These are phyloP conservation scores for Penicillium silybi DNA, from an alignment of 495 filamentous ascomycete species.

Conservation along the genomic window DNA sequence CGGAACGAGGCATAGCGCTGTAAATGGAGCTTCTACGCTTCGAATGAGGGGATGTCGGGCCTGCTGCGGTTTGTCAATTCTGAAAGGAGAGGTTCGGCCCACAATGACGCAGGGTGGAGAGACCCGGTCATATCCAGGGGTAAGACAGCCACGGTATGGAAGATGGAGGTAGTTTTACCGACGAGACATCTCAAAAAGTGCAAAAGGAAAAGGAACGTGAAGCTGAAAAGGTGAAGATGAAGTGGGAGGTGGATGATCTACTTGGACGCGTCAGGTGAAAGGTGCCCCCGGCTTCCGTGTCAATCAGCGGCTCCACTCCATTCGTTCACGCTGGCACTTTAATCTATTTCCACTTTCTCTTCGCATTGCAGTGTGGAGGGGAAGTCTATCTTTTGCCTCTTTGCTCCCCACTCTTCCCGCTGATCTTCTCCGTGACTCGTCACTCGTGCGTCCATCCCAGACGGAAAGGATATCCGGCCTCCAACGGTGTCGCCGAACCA, in stretches of 20 bases:
- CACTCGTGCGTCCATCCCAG: neutral
- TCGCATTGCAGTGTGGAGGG: neutral
- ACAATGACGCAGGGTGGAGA: neutral
- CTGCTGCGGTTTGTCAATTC: slow-evolving; percentile 2
- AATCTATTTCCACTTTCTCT: neutral
- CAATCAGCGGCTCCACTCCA: neutral
- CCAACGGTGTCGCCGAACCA: neutral
- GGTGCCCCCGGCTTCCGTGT: neutral
- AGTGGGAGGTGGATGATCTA: slow-evolving; percentile 3
- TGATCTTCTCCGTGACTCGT: neutral
- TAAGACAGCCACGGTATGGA: neutral
- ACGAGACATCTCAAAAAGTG: neutral
- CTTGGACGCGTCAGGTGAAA: slow-evolving; percentile 11
- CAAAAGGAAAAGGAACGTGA: neutral
- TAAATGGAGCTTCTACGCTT: slow-evolving; percentile 9
- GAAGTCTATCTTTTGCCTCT: neutral
- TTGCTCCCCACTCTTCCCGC: neutral
- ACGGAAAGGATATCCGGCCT: neutral
- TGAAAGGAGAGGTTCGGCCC: neutral
- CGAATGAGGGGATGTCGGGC: neutral
- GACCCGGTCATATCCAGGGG: neutral
- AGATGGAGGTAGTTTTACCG: neutral
- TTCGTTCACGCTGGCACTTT: neutral
- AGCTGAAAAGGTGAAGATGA: neutral
- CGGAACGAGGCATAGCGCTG: slow-evolving; percentile 29